Evolutionary conservation across 1,284 basidiomycete species (phyloP), one percentile per base, ranked within the genome.

Genomic region (Kalmanozyma brasiliensis): DNA sequence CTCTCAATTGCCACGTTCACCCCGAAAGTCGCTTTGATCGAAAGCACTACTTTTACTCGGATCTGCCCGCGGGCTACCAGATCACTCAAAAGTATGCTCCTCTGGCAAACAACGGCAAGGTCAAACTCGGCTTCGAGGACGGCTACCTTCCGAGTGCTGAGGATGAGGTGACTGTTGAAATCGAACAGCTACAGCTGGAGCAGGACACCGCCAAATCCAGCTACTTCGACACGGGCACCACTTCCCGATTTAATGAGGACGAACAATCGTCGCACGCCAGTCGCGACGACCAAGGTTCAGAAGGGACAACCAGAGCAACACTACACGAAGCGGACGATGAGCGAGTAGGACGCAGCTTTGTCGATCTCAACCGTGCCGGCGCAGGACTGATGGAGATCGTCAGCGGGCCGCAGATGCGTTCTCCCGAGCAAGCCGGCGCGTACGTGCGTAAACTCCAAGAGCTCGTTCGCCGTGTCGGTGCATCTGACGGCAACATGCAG

Each of bases 41-140:
- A 73, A 99, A 99, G 82, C 95, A 98, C 82, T 99, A 98, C 82
- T 98, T 98, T 83, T 98, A 99, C 81, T 88, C 92, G 1, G 95
- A 98, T 83, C 87, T 97, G 29, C 93, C 96, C 0, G 86, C 90
- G 3, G 95, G 94, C 0, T 98, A 94, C 83, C 96, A 99, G 84
- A 95, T 98, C 67, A 98, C 95, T 0, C 95, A 98, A 79, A 91
- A 93, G 72, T 97, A 98, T 82, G 86, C 89, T 26, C 93, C 95
- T 0, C 84, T 97, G 46, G 93, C 94, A 0, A 87, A 84, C 13
- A 85, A 87, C 36, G 95, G 95, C 2, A 77, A 78, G 26, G 78
- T 97, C 6, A 78, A 82, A 1, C 84, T 92, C n/a, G 59, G 65
- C 11, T 72, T 72, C 19, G 55, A 74, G 29, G 51, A 81, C 14